Evolutionary conservation across 805 yeast genomes (phyloP), one percentile per base, ranked within the genome.

Genomic region (Zygoascus biomembranicola): DNA sequence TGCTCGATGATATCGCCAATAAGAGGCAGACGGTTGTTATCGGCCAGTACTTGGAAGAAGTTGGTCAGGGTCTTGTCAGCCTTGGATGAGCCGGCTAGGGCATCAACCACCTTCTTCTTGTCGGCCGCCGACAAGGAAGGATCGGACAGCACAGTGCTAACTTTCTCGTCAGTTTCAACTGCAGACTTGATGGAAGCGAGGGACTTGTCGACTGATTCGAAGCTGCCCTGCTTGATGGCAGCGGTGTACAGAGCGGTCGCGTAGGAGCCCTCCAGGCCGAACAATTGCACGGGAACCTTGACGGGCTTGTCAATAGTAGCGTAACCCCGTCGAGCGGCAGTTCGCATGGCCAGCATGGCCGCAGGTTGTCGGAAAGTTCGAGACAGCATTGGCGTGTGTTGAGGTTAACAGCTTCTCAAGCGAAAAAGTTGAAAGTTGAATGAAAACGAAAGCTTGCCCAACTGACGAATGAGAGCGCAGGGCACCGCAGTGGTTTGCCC

Each of bases 221-320:
- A 75, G 9, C 88, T 76, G 37, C 95, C 80, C 63, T 81, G 82
- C 77, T 87, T 85, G 61, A 85, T 85, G 54, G 98, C 85, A 20
- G 98, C 97, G 52, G 90, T 77, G 81, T 84, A 92, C 65, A 94
- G 80, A 49, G 99, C 97, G 55, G 89, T 80, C 63, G 98, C 99
- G 73, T 92, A 92, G 60, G 98, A 90, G 69, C 98, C 99, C 63
- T 90, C 97, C 63, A 92, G 75, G 60, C 98, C 98, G 67, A 80
- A 92, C 70, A 92, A 79, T 79, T 90, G 96, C 59, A 92, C 87
- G 54, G 98, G 97, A 52, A 95, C 90, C 73, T 82, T 84, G 66
- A 79, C 80, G 55, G 79, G 56, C 66, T 76, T 73, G 66, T 83
- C 71, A 35, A 59, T 49, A 35, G 60, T 49, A 31, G 61, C 60